Evolutionary conservation across 1,284 basidiomycete species (phyloP).

Genomic region (Cutaneotrichosporon sp.): DNA sequence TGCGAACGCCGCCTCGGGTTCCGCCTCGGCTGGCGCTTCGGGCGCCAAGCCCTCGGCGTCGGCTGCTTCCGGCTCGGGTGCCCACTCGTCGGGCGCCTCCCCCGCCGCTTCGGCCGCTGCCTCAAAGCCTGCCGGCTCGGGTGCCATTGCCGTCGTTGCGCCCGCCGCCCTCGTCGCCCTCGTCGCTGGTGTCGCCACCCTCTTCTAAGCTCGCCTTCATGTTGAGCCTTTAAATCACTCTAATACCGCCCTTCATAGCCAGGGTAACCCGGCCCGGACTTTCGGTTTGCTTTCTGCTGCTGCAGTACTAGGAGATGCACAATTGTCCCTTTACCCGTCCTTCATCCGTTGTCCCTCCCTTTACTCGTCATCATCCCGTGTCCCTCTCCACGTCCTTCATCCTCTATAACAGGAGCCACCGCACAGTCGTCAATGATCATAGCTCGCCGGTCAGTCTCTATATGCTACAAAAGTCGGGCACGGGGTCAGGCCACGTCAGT

Average conservation of each 20-base stretch:
- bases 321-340: too few species aligned
- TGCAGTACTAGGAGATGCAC: not conserved
- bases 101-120: slow-evolving; percentile 7
- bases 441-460: not conserved
- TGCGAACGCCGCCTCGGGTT: slow-evolving; percentile 1
- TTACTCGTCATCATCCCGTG: not conserved
- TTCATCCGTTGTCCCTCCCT: too few species aligned
- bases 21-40: not conserved
- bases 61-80: slow-evolving; percentile 17
- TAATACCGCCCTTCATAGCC: not conserved
- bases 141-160: slow-evolving; percentile 11
- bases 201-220: slow-evolving; percentile 33
- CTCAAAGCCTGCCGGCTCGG: slow-evolving; percentile 10
- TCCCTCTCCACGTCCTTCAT: not conserved
- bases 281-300: not conserved
- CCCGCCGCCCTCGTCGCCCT: slow-evolving; percentile 34
- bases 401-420: not conserved
- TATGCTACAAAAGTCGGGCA: slow-evolving; percentile 11
- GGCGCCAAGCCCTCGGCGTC: too few species aligned
- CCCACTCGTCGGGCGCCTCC: slow-evolving; percentile 5
- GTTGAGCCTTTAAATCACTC: not conserved
- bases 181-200: slow-evolving; percentile 38
- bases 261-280: not conserved
- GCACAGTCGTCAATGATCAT: not conserved
- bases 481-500: slow-evolving; percentile 10